Conservation (phyloP, 768 basidiomycete species). For the Cyclocybe cylindracea region DNA sequence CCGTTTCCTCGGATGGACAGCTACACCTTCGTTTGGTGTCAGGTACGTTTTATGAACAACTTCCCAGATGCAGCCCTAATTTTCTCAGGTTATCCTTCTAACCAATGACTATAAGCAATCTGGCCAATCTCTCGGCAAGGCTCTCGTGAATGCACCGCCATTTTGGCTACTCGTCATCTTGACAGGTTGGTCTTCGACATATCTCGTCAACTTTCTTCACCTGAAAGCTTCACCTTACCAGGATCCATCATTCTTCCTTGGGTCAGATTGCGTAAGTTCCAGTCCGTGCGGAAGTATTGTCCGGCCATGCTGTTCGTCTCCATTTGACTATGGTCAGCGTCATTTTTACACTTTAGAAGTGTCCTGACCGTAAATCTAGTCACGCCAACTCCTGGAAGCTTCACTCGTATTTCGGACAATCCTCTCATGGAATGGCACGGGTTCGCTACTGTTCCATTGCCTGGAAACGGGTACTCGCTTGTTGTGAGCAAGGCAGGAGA, state of each 20-base stretch:
- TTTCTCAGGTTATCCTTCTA: conserved; percentile 44
- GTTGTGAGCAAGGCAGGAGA: conserved; percentile 61
- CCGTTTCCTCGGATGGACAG: conserved; percentile 59
- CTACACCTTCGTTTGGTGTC: conserved; percentile 54
- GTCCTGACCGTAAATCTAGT: conserved; percentile 21
- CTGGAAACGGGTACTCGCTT: conserved; percentile 53
- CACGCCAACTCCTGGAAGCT: conserved; percentile 47
- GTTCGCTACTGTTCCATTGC: conserved; percentile 54
- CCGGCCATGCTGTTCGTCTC: conserved; percentile 56
- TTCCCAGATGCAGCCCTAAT: background rate
- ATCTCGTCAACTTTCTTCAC: background rate
- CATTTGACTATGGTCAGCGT: conserved; percentile 58
- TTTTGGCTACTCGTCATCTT: conserved; percentile 61
- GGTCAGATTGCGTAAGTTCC: conserved; percentile 55
- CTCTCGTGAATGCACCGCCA: conserved; percentile 43
- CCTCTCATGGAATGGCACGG: conserved; percentile 62
- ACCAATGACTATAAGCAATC: conserved; percentile 50
- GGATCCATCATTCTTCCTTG: conserved; percentile 61
- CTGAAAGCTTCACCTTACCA: conserved; percentile 8
- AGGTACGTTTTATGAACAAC: conserved; percentile 28
- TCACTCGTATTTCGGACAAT: conserved; percentile 44
- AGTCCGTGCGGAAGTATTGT: conserved; percentile 53
- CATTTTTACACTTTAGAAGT: background rate
- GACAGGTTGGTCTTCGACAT: conserved; percentile 32
- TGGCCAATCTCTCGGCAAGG: conserved; percentile 38